Evolutionary conservation across 164 flowering plant species (phyloP), one percentile per base, ranked within the genome.

Genomic region (Echeveria elegans): DNA sequence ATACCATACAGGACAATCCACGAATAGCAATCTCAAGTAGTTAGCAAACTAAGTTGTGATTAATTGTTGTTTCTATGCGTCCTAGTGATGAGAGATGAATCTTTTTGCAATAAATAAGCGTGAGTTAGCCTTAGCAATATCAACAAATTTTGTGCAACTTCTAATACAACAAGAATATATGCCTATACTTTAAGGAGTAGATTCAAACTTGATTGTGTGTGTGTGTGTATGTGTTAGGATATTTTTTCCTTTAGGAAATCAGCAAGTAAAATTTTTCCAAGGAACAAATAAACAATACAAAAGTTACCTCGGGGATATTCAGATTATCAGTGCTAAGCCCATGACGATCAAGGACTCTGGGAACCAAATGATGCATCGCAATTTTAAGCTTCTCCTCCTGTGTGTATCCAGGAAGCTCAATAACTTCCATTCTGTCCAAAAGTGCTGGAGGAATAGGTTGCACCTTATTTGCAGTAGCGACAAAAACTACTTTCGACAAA

Each of bases 371-470:
- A 53, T 64, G 82, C 87, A 87, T 89, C 47, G 97, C 97, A 69
- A 95, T 92, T 73, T 70, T 87, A 32, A 90, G 87, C 77, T 95
- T 95, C 77, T 95, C 99, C 69, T 95, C 99, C 58, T 84, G 94
- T 65, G 99, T 90, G 78, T 95, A 95, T 40, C 99, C 99, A 73
- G 99, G 97, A 70, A 95, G 82, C 78, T 92, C 97, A 75, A 95
- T 92, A 70, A 95, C 94, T 78, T 95, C 99, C 99, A 95, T 92
- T 75, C 99, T 82, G 72, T 95, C 99, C 32, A 86, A 71, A 63
- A 95, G 91, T 58, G 99, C 77, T 18, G 99, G 99, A 72, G 99
- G 96, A 74, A 95, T 95, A 63, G 97, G 99, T 78, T 92, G 94
- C 48, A 78, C 72, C 68, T 83, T 88, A 73, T 95, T 95, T 56